These are phyloP conservation scores for Penicillium oxalicum DNA, from an alignment of 2,329 filamentous ascomycete species.

Conservation along the genomic window DNA sequence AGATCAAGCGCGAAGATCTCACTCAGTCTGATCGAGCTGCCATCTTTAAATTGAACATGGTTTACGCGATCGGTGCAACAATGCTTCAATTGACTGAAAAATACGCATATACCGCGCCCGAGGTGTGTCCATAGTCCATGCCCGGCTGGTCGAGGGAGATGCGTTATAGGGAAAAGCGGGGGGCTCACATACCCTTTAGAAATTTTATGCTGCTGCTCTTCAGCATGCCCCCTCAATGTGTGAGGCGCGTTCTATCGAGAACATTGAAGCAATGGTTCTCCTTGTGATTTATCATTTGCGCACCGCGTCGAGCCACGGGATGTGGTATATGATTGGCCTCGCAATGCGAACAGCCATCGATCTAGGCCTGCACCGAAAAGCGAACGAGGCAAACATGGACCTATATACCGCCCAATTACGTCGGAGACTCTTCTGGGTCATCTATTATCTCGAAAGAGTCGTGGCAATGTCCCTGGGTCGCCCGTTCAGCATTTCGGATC, in stretches of 20 bases:
- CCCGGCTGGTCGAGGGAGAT: no score
- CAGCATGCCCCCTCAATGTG: constrained; percentile 46
- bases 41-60: constrained; percentile 48
- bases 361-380: constrained; percentile 46
- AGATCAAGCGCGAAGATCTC: constrained; percentile 32
- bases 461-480: constrained; percentile 48
- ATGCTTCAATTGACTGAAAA: constrained; percentile 45
- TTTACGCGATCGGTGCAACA: constrained; percentile 49
- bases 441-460: constrained; percentile 47
- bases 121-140: constrained; percentile 25
- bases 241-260: constrained; percentile 46
- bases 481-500: constrained; percentile 47
- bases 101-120: constrained; percentile 39
- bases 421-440: constrained; percentile 48
- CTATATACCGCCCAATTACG: constrained; percentile 42
- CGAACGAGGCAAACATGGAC: constrained; percentile 40
- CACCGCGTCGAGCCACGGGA: constrained; percentile 46
- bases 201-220: constrained; percentile 47
- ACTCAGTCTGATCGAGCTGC: constrained; percentile 38
- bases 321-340: constrained; percentile 52
- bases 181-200: constrained; percentile 23
- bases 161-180: no score
- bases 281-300: constrained; percentile 49
- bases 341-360: constrained; percentile 51
- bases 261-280: constrained; percentile 49